Evolutionary conservation across 345 rosid species (phyloP).

Genomic region (Rhodomyrtus tomentosa): DNA sequence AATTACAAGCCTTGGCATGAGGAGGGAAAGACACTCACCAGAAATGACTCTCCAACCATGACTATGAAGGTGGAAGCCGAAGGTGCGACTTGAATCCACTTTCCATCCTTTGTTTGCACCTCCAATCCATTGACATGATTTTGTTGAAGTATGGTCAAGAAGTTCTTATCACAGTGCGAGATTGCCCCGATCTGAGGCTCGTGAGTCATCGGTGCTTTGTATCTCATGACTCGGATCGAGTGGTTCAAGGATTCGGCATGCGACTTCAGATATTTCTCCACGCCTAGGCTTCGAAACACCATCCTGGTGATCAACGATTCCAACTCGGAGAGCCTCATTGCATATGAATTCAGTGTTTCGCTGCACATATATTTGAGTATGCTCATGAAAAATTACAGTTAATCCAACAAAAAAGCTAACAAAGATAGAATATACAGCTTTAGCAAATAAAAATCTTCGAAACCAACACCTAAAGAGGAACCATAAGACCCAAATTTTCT

Average conservation of each 20-base stretch:
- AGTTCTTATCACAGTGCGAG: neutral
- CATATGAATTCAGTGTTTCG: neutral
- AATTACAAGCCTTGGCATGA: neutral
- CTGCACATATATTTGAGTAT: neutral
- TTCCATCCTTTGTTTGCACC: conserved; percentile 1
- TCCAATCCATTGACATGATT: conserved; percentile 4
- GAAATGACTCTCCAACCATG: conserved; percentile 6
- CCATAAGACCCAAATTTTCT: neutral
- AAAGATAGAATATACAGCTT: neutral
- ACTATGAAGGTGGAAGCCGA: neutral
- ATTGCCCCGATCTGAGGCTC: neutral
- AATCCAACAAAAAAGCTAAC: neutral
- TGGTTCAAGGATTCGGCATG: neutral
- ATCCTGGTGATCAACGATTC: neutral
- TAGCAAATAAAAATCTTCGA: neutral
- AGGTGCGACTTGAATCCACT: neutral
- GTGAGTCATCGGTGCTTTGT: neutral
- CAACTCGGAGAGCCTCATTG: neutral
- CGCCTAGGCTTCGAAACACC: neutral
- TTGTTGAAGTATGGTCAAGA: conserved; percentile 5
- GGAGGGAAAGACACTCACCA: neutral
- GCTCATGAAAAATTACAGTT: neutral
- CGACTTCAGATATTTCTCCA: neutral
- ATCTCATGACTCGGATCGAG: neutral
- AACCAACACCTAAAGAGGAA: neutral